These are phyloP conservation scores for Chaetomiaceae sp. DNA, from an alignment of 2,329 filamentous ascomycete species.

Conservation along the genomic window DNA sequence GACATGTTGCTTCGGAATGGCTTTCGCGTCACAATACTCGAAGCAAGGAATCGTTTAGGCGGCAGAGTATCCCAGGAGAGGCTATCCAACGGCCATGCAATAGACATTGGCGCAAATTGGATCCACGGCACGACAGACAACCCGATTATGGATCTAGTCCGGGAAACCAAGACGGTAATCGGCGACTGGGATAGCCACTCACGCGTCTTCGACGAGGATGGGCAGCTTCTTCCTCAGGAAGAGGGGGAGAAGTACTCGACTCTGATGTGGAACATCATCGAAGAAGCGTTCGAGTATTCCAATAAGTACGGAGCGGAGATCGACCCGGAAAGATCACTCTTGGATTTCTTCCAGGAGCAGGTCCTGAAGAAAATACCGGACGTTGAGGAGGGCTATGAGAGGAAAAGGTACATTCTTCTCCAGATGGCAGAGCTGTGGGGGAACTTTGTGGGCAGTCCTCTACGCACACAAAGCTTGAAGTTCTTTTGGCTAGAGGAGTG, in stretches of 20 bases:
- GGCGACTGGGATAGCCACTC: conserved; percentile 49
- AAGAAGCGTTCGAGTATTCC: conserved; percentile 63
- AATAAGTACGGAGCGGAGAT: conserved; percentile 52
- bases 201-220: conserved; percentile 54
- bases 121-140: conserved; percentile 71
- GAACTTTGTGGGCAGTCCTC: conserved; percentile 62
- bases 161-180: conserved; percentile 51
- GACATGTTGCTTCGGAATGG: conserved; percentile 62
- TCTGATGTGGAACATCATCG: conserved; percentile 64
- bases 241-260: conserved; percentile 47
- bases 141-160: conserved; percentile 63
- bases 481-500: conserved; percentile 78
- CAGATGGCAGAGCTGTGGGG: conserved; percentile 64
- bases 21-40: conserved; percentile 64
- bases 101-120: conserved; percentile 72
- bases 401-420: conserved; percentile 42
- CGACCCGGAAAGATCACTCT: conserved; percentile 43
- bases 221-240: conserved; percentile 43
- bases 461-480: conserved; percentile 63
- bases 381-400: conserved; percentile 37
- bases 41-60: conserved; percentile 63
- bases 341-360: conserved; percentile 49
- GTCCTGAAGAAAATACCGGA: conserved; percentile 45
- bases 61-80: conserved; percentile 56
- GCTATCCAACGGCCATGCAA: conserved; percentile 44